These are phyloP conservation scores for Centrapalus pauciflorus DNA, from an alignment of 129 eudicot genomes.

Conservation along the genomic window DNA sequence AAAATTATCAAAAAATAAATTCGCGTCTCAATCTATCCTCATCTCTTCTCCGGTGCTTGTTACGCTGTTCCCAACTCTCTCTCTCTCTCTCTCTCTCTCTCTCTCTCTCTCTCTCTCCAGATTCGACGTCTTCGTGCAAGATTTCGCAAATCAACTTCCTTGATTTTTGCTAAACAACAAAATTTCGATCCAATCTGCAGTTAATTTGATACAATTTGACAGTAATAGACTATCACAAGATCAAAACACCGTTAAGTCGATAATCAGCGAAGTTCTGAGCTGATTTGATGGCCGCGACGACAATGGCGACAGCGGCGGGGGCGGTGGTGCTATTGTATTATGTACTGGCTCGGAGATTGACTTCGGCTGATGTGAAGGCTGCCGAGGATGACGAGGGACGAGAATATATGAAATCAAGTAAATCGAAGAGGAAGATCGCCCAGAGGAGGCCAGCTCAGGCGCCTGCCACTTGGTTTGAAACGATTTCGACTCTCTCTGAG, in stretches of 20 bases:
- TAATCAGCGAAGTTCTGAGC: conserved; percentile 9
- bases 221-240: not conserved
- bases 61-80: conserved; percentile 18
- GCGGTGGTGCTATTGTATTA: conserved; percentile 74
- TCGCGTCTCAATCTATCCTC: conserved; percentile 9
- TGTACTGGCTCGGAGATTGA: conserved; percentile 50
- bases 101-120: conserved; percentile 33
- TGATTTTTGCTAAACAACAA: conserved; percentile 2
- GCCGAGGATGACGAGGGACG: conserved; percentile 38
- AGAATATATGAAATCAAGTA: conserved; percentile 52
- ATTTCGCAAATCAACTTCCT: conserved; percentile 11
- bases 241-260: not conserved
- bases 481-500: conserved; percentile 76
- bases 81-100: conserved; percentile 42
- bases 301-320: conserved; percentile 95
- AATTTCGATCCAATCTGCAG: conserved; percentile 6
- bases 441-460: conserved; percentile 93
- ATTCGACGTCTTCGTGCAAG: conserved; percentile 15
- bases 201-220: not conserved
- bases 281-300: conserved; percentile 74
- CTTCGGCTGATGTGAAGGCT: conserved; percentile 28
- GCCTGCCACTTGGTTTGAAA: conserved; percentile 96
- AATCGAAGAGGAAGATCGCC: conserved; percentile 66
- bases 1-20: too few relatives aligned
- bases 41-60: conserved; percentile 18